Base-by-base conservation (phyloP, 1,284 basidiomycete species). In the Austroboletus olivaceoglutinosus region DNA sequence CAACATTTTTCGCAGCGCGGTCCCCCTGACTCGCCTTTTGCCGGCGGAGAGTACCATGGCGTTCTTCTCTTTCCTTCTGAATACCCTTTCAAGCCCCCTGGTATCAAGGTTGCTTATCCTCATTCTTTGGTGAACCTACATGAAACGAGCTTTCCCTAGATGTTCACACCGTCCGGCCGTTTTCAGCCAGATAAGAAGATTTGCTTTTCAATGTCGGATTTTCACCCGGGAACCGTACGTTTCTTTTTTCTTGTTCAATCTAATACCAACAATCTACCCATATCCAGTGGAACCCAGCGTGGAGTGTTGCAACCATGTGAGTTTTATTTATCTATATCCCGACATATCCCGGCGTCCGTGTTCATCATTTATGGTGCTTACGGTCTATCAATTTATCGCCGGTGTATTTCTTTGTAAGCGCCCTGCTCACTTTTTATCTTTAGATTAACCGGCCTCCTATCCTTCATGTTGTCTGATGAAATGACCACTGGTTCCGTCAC, bases 381-480 rank as follows among this genome's bases (percentile, higher is more conserved):
- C 53, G 60, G 65, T 16, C 31, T 51, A 40, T 50, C 48, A 8
- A 50, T 37, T 50, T 23, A 38, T 62, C 8, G 2, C 60, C 65
- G 55, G 29, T 43, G 13, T 43, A 4, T 19, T 21, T 10, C 44
- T 51, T 29, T 18, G 15, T 38, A 16, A 25, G 43, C 40, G 36
- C 37, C 30, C 16, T 47, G 40, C 52, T 60, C 37, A 64, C 52
- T 44, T 27, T 2, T 34, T 54, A 39, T 52, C 23, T 62, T 67
- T 60, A 95, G 93, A 71, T 80, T 97, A 57, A 96, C 93, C n/a
- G 94, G 94, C 29, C 77, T 98, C 21, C 76, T 97, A 39, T 94
- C 91, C 7, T 98, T 98, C 74, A 97, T 97, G 95, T 81, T 95
- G 48, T 88, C 91, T 2, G 93, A 98, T 62, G 94, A 98, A 75